Evolutionary conservation across 306 rosid genomes (phyloP).

Genomic region (Dalbergia cochinchinensis): DNA sequence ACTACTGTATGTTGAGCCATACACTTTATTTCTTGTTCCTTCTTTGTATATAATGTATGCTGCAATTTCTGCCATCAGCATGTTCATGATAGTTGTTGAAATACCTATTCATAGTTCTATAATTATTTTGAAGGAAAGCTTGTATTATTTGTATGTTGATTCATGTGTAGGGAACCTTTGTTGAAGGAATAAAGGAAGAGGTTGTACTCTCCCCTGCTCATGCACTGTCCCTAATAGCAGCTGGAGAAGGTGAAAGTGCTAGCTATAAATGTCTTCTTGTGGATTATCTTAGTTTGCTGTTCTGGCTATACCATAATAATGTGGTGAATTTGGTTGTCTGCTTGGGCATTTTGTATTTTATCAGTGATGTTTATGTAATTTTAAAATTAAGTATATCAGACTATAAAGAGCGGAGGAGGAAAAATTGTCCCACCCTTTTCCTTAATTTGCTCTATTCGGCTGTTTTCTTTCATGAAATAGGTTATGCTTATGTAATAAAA

Average conservation of each 20-base stretch:
- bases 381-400: slow-evolving; percentile 5
- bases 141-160: slow-evolving; percentile 44
- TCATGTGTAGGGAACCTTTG: slow-evolving; percentile 85
- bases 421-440: slow-evolving; percentile 10
- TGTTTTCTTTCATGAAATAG: slow-evolving; percentile 34
- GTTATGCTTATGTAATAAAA: slow-evolving; percentile 29
- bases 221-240: slow-evolving; percentile 95
- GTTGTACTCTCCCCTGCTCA: slow-evolving; percentile 99
- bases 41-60: slow-evolving; percentile 7
- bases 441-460: slow-evolving; percentile 2
- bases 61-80: slow-evolving; percentile 9
- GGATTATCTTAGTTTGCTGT: slow-evolving; percentile 39
- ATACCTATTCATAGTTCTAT: slow-evolving; percentile 27
- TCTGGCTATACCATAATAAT: slow-evolving; percentile 20
- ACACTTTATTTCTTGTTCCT: slow-evolving; percentile 5
- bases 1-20: slow-evolving; percentile 14
- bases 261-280: slow-evolving; percentile 25
- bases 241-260: slow-evolving; percentile 89
- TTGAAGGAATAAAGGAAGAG: slow-evolving; percentile 98
- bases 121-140: slow-evolving; percentile 29
- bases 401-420: slow-evolving; percentile 22
- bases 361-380: slow-evolving; percentile 33
- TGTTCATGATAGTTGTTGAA: slow-evolving; percentile 21
- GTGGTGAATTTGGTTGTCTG: slow-evolving; percentile 21
- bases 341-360: slow-evolving; percentile 29